Conservation (phyloP, 1,284 basidiomycete species). For the Ceratobasidium sp. region DNA sequence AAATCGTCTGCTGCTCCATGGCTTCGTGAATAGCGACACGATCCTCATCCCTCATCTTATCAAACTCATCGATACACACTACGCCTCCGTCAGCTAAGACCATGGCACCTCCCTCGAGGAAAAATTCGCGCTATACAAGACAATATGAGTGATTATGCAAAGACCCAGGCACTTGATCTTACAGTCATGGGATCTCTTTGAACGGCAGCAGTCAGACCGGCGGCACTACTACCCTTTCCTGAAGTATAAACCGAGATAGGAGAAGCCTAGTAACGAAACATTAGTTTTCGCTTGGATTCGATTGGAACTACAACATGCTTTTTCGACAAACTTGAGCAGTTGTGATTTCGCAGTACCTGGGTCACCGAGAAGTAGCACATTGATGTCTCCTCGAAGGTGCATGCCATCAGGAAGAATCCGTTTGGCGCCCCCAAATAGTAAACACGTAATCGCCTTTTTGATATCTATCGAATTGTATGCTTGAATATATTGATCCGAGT, state of each 20-base stretch:
- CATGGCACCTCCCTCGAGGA: slow-evolving; percentile 99
- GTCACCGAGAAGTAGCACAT: slow-evolving; percentile 94
- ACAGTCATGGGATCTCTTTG: slow-evolving; percentile 93
- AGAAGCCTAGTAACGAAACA: slow-evolving; percentile 66
- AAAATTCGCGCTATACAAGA: slow-evolving; percentile 85
- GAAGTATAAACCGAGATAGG: slow-evolving; percentile 98
- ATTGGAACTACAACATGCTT: slow-evolving; percentile 58
- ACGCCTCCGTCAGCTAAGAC: slow-evolving; percentile 98
- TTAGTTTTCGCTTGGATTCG: not conserved
- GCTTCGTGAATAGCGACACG: slow-evolving; percentile 99
- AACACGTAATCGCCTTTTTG: slow-evolving; percentile 95
- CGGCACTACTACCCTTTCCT: slow-evolving; percentile 96
- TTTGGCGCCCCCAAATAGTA: slow-evolving; percentile 97
- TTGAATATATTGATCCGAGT: slow-evolving; percentile 25
- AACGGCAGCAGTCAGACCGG: slow-evolving; percentile 97
- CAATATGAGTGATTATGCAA: not conserved
- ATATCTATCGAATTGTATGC: slow-evolving; percentile 68
- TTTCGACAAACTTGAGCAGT: slow-evolving; percentile 97
- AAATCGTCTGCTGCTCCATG: slow-evolving; percentile 99
- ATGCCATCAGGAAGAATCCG: slow-evolving; percentile 98
- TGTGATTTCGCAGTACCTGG: slow-evolving; percentile 99
- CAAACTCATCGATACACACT: slow-evolving; percentile 99
- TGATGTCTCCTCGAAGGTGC: slow-evolving; percentile 97
- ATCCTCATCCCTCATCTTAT: slow-evolving; percentile 99
- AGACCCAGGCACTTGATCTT: slow-evolving; percentile 45